Percentiles rank a stretch among this genome's conserved stretches.
phyloP scores from a whole-genome alignment of 768 basidiomycete species.

The Suillus brevipes region DNA sequence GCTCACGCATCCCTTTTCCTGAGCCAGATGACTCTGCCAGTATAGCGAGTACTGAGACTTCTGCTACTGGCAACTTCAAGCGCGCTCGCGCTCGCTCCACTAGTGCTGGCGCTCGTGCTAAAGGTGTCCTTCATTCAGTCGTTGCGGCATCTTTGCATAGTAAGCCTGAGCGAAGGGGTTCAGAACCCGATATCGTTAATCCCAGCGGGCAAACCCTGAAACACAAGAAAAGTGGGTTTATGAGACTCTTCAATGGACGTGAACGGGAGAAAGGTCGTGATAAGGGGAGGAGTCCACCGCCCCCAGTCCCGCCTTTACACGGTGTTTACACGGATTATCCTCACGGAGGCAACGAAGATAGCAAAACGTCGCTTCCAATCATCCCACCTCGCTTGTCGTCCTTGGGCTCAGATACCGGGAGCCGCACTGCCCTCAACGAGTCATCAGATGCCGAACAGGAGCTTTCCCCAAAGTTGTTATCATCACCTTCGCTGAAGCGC shows the following conservation, averaged over 20 bases:
- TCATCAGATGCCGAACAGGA: slow-evolving; percentile 10
- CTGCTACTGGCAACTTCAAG: slow-evolving; percentile 14
- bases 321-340: slow-evolving; percentile 36
- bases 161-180: slow-evolving; percentile 45
- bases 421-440: slow-evolving; percentile 18
- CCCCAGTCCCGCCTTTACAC: slow-evolving; percentile 57
- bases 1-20: slow-evolving; percentile 33
- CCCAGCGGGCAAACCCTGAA: slow-evolving; percentile 49
- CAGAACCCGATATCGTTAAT: slow-evolving; percentile 34
- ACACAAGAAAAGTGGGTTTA: slow-evolving; percentile 81
- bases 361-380: slow-evolving; percentile 31
- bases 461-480: slow-evolving; percentile 10
- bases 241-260: slow-evolving; percentile 70
- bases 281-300: slow-evolving; percentile 43
- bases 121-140: slow-evolving; percentile 35
- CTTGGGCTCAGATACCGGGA: slow-evolving; percentile 24
- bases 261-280: slow-evolving; percentile 33
- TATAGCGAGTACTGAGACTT: slow-evolving; percentile 17
- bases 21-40: slow-evolving; percentile 32
- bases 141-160: slow-evolving; percentile 34
- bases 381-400: slow-evolving; percentile 44
- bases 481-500: slow-evolving; percentile 22
- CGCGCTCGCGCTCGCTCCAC: slow-evolving; percentile 57
- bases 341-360: slow-evolving; percentile 31
- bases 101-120: slow-evolving; percentile 59